Conservation (phyloP, 2,329 filamentous ascomycete species). For the Mycogone perniciosa region DNA sequence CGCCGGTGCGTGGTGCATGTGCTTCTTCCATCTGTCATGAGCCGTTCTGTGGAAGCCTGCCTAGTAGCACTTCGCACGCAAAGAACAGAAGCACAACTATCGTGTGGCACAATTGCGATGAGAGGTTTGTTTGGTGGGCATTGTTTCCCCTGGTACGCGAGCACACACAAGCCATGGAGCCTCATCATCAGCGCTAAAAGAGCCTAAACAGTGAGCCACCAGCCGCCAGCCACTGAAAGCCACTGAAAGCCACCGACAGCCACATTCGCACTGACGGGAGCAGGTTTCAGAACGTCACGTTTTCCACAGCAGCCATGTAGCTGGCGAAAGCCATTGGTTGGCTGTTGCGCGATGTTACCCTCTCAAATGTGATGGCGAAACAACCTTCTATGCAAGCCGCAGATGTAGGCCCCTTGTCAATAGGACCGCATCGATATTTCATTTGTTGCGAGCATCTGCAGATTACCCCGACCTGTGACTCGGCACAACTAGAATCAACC, state of each 20-base stretch:
- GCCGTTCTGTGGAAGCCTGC: not conserved
- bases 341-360: not conserved
- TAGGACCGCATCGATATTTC: too few species aligned
- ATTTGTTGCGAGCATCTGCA: too few species aligned
- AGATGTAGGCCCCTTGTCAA: too few species aligned
- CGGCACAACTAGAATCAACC: too few species aligned
- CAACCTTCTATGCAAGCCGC: too few species aligned
- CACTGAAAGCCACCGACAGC: not conserved
- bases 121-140: not conserved
- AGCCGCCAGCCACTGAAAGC: not conserved
- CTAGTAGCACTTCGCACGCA: not conserved
- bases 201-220: too few species aligned
- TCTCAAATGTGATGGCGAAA: too few species aligned
- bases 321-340: not conserved
- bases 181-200: too few species aligned
- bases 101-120: not conserved
- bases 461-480: too few species aligned
- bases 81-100: not conserved
- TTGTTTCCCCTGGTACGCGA: not conserved
- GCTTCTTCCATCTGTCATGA: conserved; percentile 3
- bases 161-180: too few species aligned
- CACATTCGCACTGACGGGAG: not conserved
- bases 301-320: not conserved
- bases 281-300: not conserved
- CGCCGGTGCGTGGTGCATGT: not conserved